Evolutionary conservation across 2,329 filamentous ascomycete species (phyloP), one percentile per base, ranked within the genome.

Genomic region (Claviceps africana): DNA sequence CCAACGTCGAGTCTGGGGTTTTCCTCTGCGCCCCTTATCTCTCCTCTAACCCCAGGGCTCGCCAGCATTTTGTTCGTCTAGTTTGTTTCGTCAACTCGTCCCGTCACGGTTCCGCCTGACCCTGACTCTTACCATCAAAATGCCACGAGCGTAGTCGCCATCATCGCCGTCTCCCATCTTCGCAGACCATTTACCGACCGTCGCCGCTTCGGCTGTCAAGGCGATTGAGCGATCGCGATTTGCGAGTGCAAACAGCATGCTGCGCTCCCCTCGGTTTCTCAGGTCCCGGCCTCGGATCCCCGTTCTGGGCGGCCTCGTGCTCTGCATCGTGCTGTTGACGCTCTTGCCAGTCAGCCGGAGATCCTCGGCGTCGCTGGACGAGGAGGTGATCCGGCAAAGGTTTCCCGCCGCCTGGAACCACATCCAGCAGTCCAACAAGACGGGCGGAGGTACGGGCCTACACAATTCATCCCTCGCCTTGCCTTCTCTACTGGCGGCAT

Each of bases 331-430:
- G 22, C 33, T 53, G 3, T 55, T 51, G 53, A 47, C 40, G 15
- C 49, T 56, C 19, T 17, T 51, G 15, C 40, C 50, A 3, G 45
- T 45, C 17, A 21, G 37, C n/a, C 31, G 6, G 22, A 48, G 40
- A 4, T 22, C 25, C 5, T 30, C 53, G 13, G 45, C 37, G 13
- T n/a, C 47, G 21, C 8, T 51, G 28, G 22, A 11, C 9, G 11
- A 48, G 15, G 51, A 30, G 33, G 39, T 15, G n/a, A 46, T 56
- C 21, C 42, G 52, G 35, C 51, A 40, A 17, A 31, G 40, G 57
- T 49, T 57, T 56, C 31, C 57, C 8, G 15, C 58, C 35, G 53
- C 56, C 8, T 60, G 58, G 58, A 48, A 53, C 6, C 58, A 58
- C 25, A 52, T 60, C 21, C 55, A 58, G 31, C 42, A 52, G 17